These are phyloP conservation scores for Coemansia brasiliensis DNA, from an alignment of 192 early-diverging fungal species.

Conservation along the genomic window DNA sequence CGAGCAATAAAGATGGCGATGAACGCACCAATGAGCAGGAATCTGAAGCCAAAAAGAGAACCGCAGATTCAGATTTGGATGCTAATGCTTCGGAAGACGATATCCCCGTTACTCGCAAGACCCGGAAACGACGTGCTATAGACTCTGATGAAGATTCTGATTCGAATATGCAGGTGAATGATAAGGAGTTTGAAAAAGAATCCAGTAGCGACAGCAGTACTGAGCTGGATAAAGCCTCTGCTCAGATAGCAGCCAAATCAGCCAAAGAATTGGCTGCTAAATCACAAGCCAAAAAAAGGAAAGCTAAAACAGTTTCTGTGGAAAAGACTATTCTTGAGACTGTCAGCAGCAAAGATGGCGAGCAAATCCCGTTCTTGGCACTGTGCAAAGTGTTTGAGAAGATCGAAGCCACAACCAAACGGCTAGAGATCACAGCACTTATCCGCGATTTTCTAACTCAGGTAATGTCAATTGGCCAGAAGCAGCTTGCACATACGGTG, in stretches of 20 bases:
- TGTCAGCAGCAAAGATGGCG: slow-evolving; percentile 40
- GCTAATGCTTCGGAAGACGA: not conserved
- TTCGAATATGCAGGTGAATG: not conserved
- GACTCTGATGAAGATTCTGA: slow-evolving; percentile 18
- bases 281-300: slow-evolving; percentile 17
- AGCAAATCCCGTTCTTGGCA: slow-evolving; percentile 68
- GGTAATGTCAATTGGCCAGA: slow-evolving; percentile 32
- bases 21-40: too few relatives aligned
- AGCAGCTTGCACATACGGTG: slow-evolving; percentile 61
- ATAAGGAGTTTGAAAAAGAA: not conserved
- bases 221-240: not conserved
- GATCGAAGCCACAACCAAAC: slow-evolving; percentile 88
- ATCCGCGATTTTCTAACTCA: slow-evolving; percentile 36
- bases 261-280: slow-evolving; percentile 1
- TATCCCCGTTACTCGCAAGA: not conserved
- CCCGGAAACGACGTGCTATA: slow-evolving; percentile 18
- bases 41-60: not conserved
- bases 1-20: not conserved
- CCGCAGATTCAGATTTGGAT: not conserved
- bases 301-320: slow-evolving; percentile 7
- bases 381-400: slow-evolving; percentile 89
- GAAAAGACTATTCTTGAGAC: slow-evolving; percentile 17
- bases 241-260: slow-evolving; percentile 2
- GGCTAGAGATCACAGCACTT: slow-evolving; percentile 46
- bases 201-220: not conserved